Conservation (phyloP, 805 yeast genomes). For the Maudiozyma pseudohumilis region DNA sequence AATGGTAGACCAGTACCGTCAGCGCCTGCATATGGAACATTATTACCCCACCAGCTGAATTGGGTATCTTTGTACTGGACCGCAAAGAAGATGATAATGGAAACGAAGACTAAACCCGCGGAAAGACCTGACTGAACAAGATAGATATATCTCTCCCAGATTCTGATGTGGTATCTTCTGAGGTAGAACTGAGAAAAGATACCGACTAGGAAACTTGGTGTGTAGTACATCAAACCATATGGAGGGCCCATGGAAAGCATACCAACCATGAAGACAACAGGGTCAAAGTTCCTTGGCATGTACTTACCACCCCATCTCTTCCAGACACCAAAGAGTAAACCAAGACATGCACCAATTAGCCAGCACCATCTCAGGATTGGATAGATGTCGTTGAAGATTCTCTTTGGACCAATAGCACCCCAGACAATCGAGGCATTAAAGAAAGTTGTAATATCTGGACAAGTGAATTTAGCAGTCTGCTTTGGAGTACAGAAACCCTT, state of each 20-base stretch:
- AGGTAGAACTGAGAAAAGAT: conserved; percentile 41
- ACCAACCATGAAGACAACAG: conserved; percentile 44
- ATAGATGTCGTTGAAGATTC: conserved; percentile 47
- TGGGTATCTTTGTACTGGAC: conserved; percentile 35
- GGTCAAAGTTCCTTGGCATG: conserved; percentile 35
- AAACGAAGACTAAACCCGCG: conserved; percentile 54
- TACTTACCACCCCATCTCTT: conserved; percentile 20
- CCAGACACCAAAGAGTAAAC: conserved; percentile 22
- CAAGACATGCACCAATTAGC: conserved; percentile 40
- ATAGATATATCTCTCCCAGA: conserved; percentile 48
- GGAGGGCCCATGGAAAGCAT: conserved; percentile 40
- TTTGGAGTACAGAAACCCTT: conserved; percentile 28
- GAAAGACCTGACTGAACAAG: conserved; percentile 47
- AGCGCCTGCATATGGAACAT: conserved; percentile 21
- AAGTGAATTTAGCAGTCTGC: conserved; percentile 33
- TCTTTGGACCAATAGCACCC: conserved; percentile 49
- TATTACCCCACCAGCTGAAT: conserved; percentile 61
- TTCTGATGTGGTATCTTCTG: conserved; percentile 37
- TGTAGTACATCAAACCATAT: conserved; percentile 34
- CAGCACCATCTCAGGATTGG: conserved; percentile 58
- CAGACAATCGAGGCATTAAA: conserved; percentile 45
- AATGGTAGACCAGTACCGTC: conserved; percentile 12
- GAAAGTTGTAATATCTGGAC: conserved; percentile 34
- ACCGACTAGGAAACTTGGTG: conserved; percentile 23
- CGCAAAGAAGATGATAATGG: conserved; percentile 42